Percentiles rank a stretch among this genome's conserved stretches.
Conservation (phyloP, 2,329 filamentous ascomycete species). For the Aspergillus melleus region DNA sequence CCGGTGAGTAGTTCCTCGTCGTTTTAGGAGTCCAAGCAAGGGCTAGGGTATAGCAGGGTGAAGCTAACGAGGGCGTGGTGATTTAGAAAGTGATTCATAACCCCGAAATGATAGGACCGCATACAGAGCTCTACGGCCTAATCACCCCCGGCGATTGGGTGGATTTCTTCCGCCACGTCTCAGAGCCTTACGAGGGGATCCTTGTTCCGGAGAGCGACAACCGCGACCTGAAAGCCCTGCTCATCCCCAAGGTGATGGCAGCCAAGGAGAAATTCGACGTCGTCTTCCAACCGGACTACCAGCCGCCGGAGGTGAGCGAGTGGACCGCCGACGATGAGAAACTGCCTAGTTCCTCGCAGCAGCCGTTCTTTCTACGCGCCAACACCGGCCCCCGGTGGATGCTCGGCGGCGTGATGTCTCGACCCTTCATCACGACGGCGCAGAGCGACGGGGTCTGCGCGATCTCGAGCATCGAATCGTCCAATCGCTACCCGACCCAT, state of each 20-base stretch:
- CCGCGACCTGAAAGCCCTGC: conserved; percentile 51
- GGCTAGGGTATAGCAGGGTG: too few species aligned
- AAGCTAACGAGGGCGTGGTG: too few species aligned
- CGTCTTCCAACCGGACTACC: conserved; percentile 52
- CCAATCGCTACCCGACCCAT: conserved; percentile 34
- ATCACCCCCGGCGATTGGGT: conserved; percentile 61
- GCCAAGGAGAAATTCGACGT: conserved; percentile 59
- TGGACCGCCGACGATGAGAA: conserved; percentile 27
- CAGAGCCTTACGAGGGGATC: conserved; percentile 52
- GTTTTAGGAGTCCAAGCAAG: too few species aligned
- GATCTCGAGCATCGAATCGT: conserved; percentile 54
- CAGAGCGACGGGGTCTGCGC: conserved; percentile 53
- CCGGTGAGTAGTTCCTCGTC: conserved; percentile 43
- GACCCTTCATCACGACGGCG: conserved; percentile 50
- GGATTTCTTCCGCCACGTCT: conserved; percentile 61
- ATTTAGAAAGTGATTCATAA: conserved; percentile 58
- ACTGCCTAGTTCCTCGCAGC: conserved; percentile 27
- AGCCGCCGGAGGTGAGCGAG: conserved; percentile 42
- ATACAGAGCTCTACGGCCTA: conserved; percentile 56
- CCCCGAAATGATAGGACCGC: conserved; percentile 54
- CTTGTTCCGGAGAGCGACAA: conserved; percentile 54
- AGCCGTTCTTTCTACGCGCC: conserved; percentile 51
- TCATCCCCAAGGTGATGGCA: conserved; percentile 58
- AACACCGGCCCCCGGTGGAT: conserved; percentile 43
- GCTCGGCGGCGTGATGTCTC: conserved; percentile 34